Percentiles rank a stretch among this genome's conserved stretches.
phyloP scores from a whole-genome alignment of 148 eudicot species.

The Polygonum maritimum region DNA sequence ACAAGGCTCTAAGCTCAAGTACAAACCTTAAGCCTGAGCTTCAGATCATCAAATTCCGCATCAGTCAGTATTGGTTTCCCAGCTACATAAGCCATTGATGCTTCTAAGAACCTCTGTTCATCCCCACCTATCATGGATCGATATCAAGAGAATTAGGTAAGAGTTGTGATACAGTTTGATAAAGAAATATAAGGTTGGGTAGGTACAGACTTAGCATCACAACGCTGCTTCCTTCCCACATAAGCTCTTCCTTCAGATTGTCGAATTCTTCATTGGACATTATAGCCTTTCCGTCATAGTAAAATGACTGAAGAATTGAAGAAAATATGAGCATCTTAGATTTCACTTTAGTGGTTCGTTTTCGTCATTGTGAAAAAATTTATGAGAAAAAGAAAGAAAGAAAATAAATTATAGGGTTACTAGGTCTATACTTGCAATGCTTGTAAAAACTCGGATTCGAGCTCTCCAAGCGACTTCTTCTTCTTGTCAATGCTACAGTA shows the following conservation, averaged over 20 bases:
- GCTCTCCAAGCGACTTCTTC: constrained; percentile 88
- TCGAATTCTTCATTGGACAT: constrained; percentile 99
- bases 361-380: neutral
- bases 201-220: constrained; percentile 77
- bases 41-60: constrained; percentile 71
- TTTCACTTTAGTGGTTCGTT: neutral
- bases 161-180: neutral
- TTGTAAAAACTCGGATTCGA: constrained; percentile 90
- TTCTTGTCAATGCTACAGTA: constrained; percentile 80
- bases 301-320: constrained; percentile 54
- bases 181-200: neutral
- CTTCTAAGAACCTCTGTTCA: constrained; percentile 94
- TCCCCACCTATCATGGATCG: constrained; percentile 43
- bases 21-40: constrained; percentile 68
- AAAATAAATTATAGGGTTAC: neutral
- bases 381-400: neutral
- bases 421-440: constrained; percentile 60
- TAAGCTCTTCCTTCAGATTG: constrained; percentile 95
- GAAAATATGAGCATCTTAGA: neutral
- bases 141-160: neutral
- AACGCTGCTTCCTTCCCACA: constrained; percentile 99
- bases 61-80: constrained; percentile 75
- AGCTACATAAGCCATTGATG: constrained; percentile 91
- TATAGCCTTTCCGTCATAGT: constrained; percentile 92
- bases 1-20: neutral